Percentiles rank a stretch among this genome's conserved stretches.
Conservation (phyloP, 768 basidiomycete genomes). For the Hydnomerulius pinastri region DNA sequence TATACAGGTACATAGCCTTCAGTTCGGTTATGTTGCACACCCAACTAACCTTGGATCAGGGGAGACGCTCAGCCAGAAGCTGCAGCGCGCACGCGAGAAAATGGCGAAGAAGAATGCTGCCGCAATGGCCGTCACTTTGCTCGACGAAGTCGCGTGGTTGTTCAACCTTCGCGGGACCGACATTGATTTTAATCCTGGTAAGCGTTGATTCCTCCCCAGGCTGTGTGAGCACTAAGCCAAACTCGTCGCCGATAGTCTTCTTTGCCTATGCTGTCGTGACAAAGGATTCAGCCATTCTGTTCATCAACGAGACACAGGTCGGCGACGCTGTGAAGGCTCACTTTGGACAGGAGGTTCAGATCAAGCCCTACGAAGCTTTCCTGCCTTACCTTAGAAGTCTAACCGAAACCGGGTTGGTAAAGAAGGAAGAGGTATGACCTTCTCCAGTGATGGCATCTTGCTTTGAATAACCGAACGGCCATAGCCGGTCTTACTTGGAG, state of each 20-base stretch:
- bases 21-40: not conserved
- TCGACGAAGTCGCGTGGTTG: constrained; percentile 95
- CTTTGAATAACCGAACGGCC: not conserved
- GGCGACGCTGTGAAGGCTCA: constrained; percentile 42
- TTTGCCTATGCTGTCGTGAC: constrained; percentile 89
- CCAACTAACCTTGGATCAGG: constrained; percentile 38
- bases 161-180: constrained; percentile 92
- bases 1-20: constrained; percentile 56
- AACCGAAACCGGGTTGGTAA: constrained; percentile 34
- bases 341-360: constrained; percentile 61
- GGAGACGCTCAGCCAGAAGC: constrained; percentile 64
- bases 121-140: constrained; percentile 79
- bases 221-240: constrained; percentile 7
- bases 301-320: constrained; percentile 58
- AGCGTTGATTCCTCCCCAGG: not conserved
- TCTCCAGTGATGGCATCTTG: constrained; percentile 5
- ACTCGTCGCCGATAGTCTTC: constrained; percentile 57
- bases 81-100: constrained; percentile 64
- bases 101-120: constrained; percentile 53
- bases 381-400: constrained; percentile 63
- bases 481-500: constrained; percentile 77
- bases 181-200: constrained; percentile 84
- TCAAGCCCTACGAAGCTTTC: constrained; percentile 71
- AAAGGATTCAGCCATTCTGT: constrained; percentile 57
- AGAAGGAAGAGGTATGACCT: constrained; percentile 30